Evolutionary conservation across 495 filamentous ascomycete species (phyloP), one percentile per base, ranked within the genome.

Genomic region (Mycothermus thermophilus): DNA sequence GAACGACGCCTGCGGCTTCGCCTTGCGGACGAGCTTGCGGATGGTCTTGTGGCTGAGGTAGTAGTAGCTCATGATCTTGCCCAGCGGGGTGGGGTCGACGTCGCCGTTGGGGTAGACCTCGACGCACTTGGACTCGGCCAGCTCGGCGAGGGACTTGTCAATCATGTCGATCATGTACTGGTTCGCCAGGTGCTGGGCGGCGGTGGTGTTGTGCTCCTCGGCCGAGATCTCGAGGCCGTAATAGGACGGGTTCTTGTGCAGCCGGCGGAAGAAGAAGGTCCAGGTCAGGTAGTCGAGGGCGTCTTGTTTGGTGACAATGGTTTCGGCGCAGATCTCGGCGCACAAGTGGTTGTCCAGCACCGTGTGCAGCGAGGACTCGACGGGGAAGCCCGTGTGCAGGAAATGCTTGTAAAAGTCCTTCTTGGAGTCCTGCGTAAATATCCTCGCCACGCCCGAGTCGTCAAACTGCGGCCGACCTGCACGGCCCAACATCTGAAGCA

Each of bases 381-480:
- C 90, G 0, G 90, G 90, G 58, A 99, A 99, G 3, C 90, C 90
- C 8, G 92, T 96, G 50, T 99, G 90, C 29, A 99, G 55, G 53
- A 99, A 99, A 60, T 99, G 87, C 64, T 96, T 99, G 62, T 99
- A 99, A 59, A 96, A 99, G n/a, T 84, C 83, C 57, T 99, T 99
- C 65, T 96, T 99, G 8, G 86, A 63, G 39, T 96, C 88, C 48
- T 99, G 86, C 0, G 92, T 96, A 57, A 96, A 93, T 44, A 99
- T 96, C 19, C 86, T 75, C 8, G 92, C 90, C 43, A 96, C 88
- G 42, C 92, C 90, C 0, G 86, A 90, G 30, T 76, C 77, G 49
- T 99, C 90, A 52, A 99, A 99, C 52, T 99, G 90, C 10, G 90
- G 90, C 35, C 90, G 79, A 10, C 90, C 90, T 13, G 90, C 90